Percentiles rank a stretch among this genome's conserved stretches.
These are phyloP conservation scores for Tilletia horrida DNA, from an alignment of 1,284 basidiomycete species.

Conservation along the genomic window DNA sequence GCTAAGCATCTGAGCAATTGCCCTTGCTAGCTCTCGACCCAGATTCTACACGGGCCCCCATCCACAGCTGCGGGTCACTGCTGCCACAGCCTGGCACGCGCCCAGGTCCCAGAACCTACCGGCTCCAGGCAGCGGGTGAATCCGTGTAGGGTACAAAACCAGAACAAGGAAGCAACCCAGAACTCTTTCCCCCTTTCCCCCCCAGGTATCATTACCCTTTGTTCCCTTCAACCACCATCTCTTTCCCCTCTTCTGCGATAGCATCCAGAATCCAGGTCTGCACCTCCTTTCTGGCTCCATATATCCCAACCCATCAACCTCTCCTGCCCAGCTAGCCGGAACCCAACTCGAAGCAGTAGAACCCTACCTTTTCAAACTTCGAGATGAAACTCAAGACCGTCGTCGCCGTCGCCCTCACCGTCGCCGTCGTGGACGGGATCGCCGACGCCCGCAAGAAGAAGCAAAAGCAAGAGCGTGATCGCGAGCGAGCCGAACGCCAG, in stretches of 20 bases:
- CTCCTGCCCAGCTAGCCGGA: too few relatives aligned
- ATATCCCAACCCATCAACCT: not conserved
- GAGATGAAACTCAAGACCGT: slow-evolving; percentile 9
- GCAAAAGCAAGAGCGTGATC: not conserved
- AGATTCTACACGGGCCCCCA: not conserved
- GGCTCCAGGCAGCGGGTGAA: too few relatives aligned
- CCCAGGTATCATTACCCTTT: not conserved
- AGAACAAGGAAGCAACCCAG: not conserved
- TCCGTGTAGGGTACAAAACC: too few relatives aligned
- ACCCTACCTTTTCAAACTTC: too few relatives aligned
- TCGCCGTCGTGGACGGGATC: slow-evolving; percentile 9
- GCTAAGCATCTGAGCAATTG: too few relatives aligned
- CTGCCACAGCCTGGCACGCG: too few relatives aligned
- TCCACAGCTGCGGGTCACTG: too few relatives aligned
- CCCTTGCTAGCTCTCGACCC: not conserved
- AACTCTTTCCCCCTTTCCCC: not conserved
- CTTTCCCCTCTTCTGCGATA: not conserved
- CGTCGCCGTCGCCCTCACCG: slow-evolving; percentile 12
- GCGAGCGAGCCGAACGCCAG: slow-evolving; percentile 1
- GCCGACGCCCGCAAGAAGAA: slow-evolving; percentile 8
- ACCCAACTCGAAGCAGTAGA: not conserved
- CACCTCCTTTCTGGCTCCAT: not conserved
- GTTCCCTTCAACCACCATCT: not conserved
- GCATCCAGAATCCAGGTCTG: not conserved
- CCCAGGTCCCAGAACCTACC: too few relatives aligned